These are phyloP conservation scores for Fusarium sp. DNA, from an alignment of 2,329 filamentous ascomycete species.

Conservation along the genomic window DNA sequence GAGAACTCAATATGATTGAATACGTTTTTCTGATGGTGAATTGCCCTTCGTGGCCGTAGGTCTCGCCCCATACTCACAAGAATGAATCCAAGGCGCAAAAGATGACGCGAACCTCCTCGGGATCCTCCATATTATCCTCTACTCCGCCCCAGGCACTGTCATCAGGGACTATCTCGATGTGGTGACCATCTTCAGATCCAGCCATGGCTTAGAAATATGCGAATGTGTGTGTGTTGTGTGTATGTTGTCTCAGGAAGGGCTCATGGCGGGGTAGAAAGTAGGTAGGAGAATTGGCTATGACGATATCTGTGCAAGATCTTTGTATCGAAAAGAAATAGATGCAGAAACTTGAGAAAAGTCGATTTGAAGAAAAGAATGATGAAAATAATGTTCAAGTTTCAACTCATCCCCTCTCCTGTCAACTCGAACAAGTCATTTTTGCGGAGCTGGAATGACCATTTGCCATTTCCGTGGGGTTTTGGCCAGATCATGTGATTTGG, in stretches of 20 bases:
- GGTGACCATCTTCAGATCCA: conserved; percentile 34
- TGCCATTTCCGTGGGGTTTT: conserved; percentile 28
- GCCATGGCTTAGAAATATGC: conserved; percentile 34
- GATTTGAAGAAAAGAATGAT: neutral
- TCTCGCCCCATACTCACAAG: conserved; percentile 48
- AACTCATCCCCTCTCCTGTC: conserved; percentile 20
- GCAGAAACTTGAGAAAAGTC: neutral
- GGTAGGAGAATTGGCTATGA: neutral
- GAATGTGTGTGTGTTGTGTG: conserved; percentile 4
- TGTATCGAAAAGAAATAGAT: neutral
- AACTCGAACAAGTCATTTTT: conserved; percentile 24
- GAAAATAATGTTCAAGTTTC: neutral
- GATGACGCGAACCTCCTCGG: conserved; percentile 84
- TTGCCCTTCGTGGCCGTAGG: conserved; percentile 17
- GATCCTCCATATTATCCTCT: conserved; percentile 76
- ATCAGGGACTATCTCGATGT: conserved; percentile 44
- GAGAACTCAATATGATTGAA: neutral
- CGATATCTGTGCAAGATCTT: neutral
- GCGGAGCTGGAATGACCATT: conserved; percentile 13
- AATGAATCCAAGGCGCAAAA: conserved; percentile 90
- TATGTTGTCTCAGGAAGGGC: conserved; percentile 18
- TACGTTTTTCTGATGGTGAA: neutral
- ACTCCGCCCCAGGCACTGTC: conserved; percentile 69
- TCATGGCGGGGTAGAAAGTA: conserved; percentile 29
- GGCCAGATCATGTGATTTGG: conserved; percentile 38